phyloP scores from a whole-genome alignment of 2,329 filamentous ascomycete species.

The Rhinocladiella similis region DNA sequence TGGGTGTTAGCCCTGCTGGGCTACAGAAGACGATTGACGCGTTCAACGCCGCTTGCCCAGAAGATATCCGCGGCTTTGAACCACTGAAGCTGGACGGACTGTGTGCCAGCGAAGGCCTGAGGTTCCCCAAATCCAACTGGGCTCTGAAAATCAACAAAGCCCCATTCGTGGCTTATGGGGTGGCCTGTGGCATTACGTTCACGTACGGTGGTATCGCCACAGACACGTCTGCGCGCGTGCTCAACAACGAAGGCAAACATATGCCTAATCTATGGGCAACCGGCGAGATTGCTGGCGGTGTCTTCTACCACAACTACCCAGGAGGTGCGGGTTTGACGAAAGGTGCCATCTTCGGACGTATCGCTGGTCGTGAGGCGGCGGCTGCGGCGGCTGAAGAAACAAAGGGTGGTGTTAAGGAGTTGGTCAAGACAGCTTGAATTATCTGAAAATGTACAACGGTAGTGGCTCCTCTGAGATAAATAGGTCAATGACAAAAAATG shows the following conservation, averaged over 20 bases:
- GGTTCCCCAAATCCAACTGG: constrained; percentile 65
- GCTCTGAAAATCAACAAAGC: constrained; percentile 56
- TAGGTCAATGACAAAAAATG: too few relatives aligned
- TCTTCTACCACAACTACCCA: constrained; percentile 65
- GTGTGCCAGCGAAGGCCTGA: constrained; percentile 54
- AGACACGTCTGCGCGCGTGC: constrained; percentile 2
- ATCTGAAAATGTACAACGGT: too few relatives aligned
- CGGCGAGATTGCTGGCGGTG: constrained; percentile 65
- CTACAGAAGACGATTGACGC: constrained; percentile 38
- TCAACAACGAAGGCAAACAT: constrained; percentile 29
- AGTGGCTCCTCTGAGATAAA: too few relatives aligned
- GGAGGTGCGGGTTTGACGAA: constrained; percentile 63
- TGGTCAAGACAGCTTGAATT: too few relatives aligned
- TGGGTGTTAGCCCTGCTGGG: constrained; percentile 37
- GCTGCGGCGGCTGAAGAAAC: not conserved
- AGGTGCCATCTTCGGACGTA: constrained; percentile 55
- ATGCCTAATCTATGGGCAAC: constrained; percentile 55
- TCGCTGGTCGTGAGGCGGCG: constrained; percentile 41
- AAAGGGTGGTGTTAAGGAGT: too few relatives aligned
- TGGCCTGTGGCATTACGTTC: constrained; percentile 67
- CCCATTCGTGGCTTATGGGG: constrained; percentile 64
- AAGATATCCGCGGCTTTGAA: constrained; percentile 48
- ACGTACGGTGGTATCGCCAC: constrained; percentile 57
- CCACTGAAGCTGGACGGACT: constrained; percentile 62
- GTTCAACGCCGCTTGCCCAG: constrained; percentile 35